Evolutionary conservation across 768 basidiomycete genomes (phyloP).

Genomic region (Terana coerulea): DNA sequence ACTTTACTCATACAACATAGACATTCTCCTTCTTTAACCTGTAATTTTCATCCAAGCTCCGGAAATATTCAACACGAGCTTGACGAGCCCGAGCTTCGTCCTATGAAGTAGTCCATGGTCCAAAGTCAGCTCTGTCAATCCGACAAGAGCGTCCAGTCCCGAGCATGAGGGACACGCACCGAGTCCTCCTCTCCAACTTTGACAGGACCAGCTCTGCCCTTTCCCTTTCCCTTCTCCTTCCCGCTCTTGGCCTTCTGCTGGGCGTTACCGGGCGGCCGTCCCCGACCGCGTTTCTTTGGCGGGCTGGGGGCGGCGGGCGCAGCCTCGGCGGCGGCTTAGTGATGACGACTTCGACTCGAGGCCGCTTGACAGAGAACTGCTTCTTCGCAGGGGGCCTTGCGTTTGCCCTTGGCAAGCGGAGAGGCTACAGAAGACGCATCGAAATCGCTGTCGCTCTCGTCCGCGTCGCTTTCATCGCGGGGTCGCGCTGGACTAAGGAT

Average conservation of each 20-base stretch:
- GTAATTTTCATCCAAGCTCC: slow-evolving; percentile 22
- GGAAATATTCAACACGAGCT: slow-evolving; percentile 25
- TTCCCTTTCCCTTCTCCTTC: slow-evolving; percentile 7
- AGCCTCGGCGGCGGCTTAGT: background rate
- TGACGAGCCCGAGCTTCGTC: slow-evolving; percentile 19
- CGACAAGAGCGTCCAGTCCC: no score
- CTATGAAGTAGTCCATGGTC: no score
- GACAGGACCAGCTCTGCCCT: slow-evolving; percentile 7
- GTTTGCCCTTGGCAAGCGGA: slow-evolving; percentile 6
- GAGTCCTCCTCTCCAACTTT: slow-evolving; percentile 21
- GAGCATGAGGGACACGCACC: slow-evolving; percentile 16
- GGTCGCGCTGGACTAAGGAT: no score
- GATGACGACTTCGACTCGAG: slow-evolving; percentile 7
- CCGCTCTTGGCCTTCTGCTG: background rate
- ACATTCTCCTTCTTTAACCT: slow-evolving; percentile 27
- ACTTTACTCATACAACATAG: slow-evolving; percentile 16
- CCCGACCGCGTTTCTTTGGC: background rate
- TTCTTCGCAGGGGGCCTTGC: slow-evolving; percentile 1
- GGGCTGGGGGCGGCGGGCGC: background rate
- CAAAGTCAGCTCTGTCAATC: no score
- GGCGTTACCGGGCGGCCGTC: slow-evolving; percentile 5
- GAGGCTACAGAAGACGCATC: slow-evolving; percentile 14
- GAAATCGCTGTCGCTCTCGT: background rate
- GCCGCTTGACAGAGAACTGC: slow-evolving; percentile 1
- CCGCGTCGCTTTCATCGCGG: slow-evolving; percentile 6